Evolutionary conservation across 2,329 filamentous ascomycete genomes (phyloP).

Genomic region (Nemania serpens): DNA sequence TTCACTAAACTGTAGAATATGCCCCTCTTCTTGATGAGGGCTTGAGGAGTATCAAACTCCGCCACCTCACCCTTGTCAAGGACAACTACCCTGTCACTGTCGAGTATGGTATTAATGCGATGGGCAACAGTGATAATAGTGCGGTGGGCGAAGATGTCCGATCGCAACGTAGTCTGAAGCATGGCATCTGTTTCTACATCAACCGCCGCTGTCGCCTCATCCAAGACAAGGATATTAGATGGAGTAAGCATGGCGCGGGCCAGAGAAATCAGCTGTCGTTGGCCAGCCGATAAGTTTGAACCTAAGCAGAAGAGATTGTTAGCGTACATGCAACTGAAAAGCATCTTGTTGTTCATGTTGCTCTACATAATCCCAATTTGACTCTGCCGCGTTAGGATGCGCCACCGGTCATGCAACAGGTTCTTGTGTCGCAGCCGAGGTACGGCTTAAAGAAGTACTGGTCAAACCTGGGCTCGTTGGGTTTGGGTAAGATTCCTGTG

Average conservation of each 20-base stretch:
- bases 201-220: constrained; percentile 87
- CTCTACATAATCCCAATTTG: neutral
- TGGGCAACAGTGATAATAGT: constrained; percentile 99
- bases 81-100: constrained; percentile 87
- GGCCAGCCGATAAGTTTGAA: constrained; percentile 92
- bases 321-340: constrained; percentile 20
- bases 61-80: constrained; percentile 87
- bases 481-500: constrained; percentile 23
- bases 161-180: constrained; percentile 66
- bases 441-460: constrained; percentile 38
- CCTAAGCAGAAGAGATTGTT: constrained; percentile 55
- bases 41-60: constrained; percentile 87
- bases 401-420: constrained; percentile 8
- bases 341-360: neutral
- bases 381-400: neutral
- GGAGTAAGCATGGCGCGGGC: constrained; percentile 93
- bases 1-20: constrained; percentile 89
- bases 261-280: constrained; percentile 90
- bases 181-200: constrained; percentile 71
- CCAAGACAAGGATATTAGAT: constrained; percentile 94
- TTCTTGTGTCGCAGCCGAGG: constrained; percentile 45
- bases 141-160: constrained; percentile 77
- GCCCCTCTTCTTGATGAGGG: constrained; percentile 75
- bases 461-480: too few relatives aligned
- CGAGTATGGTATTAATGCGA: constrained; percentile 95